Base-by-base conservation (phyloP, 73 alveolate species). In the Stentor coeruleus region DNA sequence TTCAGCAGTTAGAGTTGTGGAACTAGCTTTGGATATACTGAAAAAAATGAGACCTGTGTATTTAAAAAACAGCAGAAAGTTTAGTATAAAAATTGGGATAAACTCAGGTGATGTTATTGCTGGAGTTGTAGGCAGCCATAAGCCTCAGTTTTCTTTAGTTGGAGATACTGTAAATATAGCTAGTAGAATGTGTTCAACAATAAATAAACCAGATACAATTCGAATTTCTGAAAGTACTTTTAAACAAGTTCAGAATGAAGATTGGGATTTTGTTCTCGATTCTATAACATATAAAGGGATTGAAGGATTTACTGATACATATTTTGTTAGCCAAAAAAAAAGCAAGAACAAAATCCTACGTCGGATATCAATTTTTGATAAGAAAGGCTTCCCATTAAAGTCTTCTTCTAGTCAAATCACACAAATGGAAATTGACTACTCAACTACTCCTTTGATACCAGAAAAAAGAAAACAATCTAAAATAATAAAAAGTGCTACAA, bases 151-250 rank as follows among this genome's bases (percentile, higher is more conserved):
- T 90, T 92, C 98, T 38, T 88, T 98, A 42, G 94, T 98, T 35
- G 99, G 99, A 33, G 99, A 97, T 90, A 95, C 99, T 28, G 99
- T 98, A 35, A 97, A 98, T 91, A 98, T 98, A 58, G 97, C 99
- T 35, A 92, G 98, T 59, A 91, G 99, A 85, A 97, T 97, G 93
- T 60, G 80, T 38, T 11, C 80, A 60, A 60, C 37, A 14, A 35
- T 60, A 6, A 60, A 60, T 14, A 35, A 6, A 14, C 80, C 80
- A 14, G 28, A 28, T 15, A 14, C 14, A 14, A 60, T 60, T 11
- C 11, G 80, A 60, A 60, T 60, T 60, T 28, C 80, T 60, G 80
- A 60, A 35, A 6, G 59, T 6, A 60, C 80, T 60, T 60, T 14
- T 26, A 35, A 60, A 11, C 37, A 60, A 60, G 80, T 60, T 28